A percentile compares a stretch with the other conserved stretches of the same genome.
Conservation (phyloP, 495 filamentous ascomycete species). For the Neurospora sp. region DNA sequence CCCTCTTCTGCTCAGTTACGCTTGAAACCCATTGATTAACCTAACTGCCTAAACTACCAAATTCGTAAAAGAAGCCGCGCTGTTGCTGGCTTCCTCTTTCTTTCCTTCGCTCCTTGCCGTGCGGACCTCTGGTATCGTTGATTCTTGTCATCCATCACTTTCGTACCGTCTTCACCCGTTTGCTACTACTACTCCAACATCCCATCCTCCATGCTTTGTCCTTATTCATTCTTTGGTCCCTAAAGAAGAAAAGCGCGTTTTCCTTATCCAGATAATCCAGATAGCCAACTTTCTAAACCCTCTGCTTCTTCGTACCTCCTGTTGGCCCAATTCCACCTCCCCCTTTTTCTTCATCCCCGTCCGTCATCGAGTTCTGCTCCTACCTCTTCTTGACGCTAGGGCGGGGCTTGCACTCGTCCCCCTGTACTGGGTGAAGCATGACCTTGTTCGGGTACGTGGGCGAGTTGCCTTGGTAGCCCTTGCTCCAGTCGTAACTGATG, state of each 20-base stretch:
- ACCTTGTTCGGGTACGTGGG: slow-evolving; percentile 68
- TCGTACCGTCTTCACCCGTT: neutral
- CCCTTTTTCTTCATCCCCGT: neutral
- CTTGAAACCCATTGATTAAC: neutral
- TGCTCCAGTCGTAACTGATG: slow-evolving; percentile 93
- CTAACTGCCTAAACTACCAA: neutral
- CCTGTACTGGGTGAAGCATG: slow-evolving; percentile 77
- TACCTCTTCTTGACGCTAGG: slow-evolving; percentile 34
- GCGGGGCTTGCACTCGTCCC: slow-evolving; percentile 53
- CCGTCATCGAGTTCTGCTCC: neutral
- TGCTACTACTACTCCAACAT: neutral
- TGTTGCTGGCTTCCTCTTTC: neutral
- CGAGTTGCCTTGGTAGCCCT: slow-evolving; percentile 71
- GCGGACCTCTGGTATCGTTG: neutral
- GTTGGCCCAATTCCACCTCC: neutral
- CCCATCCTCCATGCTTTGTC: neutral
- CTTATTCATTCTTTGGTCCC: neutral
- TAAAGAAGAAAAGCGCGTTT: neutral
- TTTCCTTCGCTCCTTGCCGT: neutral
- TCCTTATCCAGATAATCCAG: neutral
- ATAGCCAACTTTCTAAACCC: neutral
- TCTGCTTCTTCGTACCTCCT: neutral
- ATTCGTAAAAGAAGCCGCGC: neutral
- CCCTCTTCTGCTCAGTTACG: neutral
- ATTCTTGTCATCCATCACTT: neutral